These are phyloP conservation scores for Globisporangium sylvaticum DNA, from an alignment of 352 stramenopile species.

Conservation along the genomic window DNA sequence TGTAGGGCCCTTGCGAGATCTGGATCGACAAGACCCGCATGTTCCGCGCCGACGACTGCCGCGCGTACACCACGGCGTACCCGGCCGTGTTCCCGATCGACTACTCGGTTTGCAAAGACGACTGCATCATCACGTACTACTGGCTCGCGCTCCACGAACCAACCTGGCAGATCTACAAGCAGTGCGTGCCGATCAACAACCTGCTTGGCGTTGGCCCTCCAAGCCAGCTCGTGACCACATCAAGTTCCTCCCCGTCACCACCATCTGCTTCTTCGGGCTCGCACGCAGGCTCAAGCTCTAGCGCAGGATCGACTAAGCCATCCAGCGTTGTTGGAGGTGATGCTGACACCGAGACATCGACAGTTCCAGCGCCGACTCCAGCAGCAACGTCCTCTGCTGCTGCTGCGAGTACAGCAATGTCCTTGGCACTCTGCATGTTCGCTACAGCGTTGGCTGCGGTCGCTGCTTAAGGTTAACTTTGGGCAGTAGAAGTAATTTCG, in stretches of 20 bases:
- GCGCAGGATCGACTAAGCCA: not conserved
- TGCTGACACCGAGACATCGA: not conserved
- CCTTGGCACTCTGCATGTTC: not conserved
- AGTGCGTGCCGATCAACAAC: constrained; percentile 36
- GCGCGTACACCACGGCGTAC: constrained; percentile 27
- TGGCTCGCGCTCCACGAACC: constrained; percentile 46
- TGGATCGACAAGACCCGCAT: constrained; percentile 40
- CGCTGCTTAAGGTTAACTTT: not conserved
- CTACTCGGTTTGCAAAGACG: constrained; percentile 39
- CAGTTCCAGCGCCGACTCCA: not conserved
- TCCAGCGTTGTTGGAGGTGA: not conserved
- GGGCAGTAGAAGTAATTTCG: no score
- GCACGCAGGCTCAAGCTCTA: not conserved
- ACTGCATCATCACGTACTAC: constrained; percentile 55
- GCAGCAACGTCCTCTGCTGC: not conserved
- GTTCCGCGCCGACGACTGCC: constrained; percentile 38
- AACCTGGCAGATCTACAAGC: constrained; percentile 53
- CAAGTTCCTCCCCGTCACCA: not conserved
- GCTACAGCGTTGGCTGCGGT: not conserved
- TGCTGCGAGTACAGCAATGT: not conserved
- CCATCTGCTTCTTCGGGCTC: not conserved
- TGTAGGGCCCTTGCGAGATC: constrained; percentile 32
- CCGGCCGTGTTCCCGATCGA: constrained; percentile 49
- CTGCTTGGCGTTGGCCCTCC: not conserved
- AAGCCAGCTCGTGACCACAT: not conserved